These are phyloP conservation scores for Agaricales sp. DNA, from an alignment of 1,284 basidiomycete species.

Conservation along the genomic window DNA sequence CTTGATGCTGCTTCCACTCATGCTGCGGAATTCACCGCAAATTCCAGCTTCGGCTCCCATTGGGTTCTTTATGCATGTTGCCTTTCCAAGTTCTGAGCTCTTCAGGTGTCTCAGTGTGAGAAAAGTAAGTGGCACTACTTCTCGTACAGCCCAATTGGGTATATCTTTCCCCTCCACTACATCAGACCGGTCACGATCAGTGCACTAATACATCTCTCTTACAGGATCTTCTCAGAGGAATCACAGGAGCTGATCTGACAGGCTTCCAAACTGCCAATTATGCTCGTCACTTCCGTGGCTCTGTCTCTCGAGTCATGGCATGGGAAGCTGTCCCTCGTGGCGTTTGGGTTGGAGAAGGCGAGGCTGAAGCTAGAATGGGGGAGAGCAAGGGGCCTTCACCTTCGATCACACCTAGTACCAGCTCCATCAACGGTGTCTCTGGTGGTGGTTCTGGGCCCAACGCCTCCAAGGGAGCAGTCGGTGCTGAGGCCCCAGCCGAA, in stretches of 20 bases:
- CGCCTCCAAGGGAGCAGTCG: not conserved
- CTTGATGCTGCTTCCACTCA: constrained; percentile 71
- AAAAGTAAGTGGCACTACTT: too few relatives aligned
- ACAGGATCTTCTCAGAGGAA: constrained; percentile 53
- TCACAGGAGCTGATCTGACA: constrained; percentile 46
- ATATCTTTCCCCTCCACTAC: too few relatives aligned
- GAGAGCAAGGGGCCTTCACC: not conserved
- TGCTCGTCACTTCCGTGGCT: constrained; percentile 74
- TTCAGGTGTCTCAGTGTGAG: constrained; percentile 75
- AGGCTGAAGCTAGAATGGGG: not conserved
- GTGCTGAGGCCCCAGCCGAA: not conserved
- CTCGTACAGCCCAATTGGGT: too few relatives aligned
- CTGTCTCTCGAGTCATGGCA: constrained; percentile 71
- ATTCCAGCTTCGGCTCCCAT: constrained; percentile 56
- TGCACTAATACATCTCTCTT: too few relatives aligned
- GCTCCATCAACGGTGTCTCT: constrained; percentile 7
- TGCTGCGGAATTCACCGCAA: constrained; percentile 49
- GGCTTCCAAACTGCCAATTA: constrained; percentile 84
- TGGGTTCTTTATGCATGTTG: constrained; percentile 85
- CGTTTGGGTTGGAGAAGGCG: constrained; percentile 42
- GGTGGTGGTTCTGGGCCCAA: not conserved
- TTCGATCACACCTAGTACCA: too few relatives aligned
- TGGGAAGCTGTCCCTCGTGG: constrained; percentile 80
- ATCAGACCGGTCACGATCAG: too few relatives aligned
- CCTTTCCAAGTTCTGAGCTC: constrained; percentile 83